Conservation (phyloP, 116 monocot species). For the Papilionanthe hybrid region DNA sequence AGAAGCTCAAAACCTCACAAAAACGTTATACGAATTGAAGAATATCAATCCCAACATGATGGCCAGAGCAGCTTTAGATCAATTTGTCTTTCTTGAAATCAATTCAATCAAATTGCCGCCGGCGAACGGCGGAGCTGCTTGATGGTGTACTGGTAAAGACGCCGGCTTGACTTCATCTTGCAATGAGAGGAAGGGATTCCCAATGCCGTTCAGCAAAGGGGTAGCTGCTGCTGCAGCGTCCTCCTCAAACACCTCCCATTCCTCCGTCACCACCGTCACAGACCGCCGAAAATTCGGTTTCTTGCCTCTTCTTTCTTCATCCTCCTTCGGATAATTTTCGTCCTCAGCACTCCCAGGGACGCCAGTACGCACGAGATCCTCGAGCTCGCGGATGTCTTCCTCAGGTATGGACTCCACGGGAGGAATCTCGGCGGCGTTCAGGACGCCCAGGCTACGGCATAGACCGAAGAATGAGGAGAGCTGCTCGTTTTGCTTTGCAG, state of each 20-base stretch:
- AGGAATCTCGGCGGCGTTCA: constrained; percentile 49
- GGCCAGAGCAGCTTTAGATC: background rate
- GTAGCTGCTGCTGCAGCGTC: constrained; percentile 9
- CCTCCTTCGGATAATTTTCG: background rate
- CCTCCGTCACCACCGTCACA: constrained; percentile 24
- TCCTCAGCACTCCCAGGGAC: background rate
- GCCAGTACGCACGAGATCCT: constrained; percentile 22
- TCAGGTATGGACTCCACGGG: constrained; percentile 56
- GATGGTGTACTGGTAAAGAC: background rate
- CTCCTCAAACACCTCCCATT: constrained; percentile 62
- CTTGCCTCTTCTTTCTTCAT: background rate
- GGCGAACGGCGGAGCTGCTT: background rate
- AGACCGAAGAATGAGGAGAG: constrained; percentile 49
- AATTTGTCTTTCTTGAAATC: constrained; percentile 15
- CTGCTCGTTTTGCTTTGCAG: constrained; percentile 41
- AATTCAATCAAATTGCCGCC: constrained; percentile 33
- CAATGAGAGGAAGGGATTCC: constrained; percentile 15
- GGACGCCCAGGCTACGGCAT: constrained; percentile 51
- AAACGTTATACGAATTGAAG: background rate
- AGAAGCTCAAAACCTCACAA: background rate
- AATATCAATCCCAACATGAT: background rate
- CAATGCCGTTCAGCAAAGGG: constrained; percentile 6
- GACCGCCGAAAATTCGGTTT: background rate
- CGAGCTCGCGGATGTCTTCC: constrained; percentile 52
- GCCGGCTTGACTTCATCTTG: background rate